These are phyloP conservation scores for Beauveria pseudobassiana DNA, from an alignment of 2,329 filamentous ascomycete species.

Conservation along the genomic window DNA sequence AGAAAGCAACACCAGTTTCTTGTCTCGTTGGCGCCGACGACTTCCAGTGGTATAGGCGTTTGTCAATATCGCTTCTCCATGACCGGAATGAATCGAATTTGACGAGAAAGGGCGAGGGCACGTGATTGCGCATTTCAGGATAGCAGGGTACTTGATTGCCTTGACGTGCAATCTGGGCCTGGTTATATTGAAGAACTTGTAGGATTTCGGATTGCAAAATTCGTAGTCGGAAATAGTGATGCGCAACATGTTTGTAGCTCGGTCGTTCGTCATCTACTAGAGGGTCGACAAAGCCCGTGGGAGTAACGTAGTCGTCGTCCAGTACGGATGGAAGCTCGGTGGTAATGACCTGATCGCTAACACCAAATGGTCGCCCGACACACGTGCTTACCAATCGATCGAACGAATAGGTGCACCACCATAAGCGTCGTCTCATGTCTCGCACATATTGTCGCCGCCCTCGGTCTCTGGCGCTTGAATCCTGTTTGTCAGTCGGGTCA, in stretches of 20 bases:
- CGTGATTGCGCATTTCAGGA: conserved; percentile 66
- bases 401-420: conserved; percentile 96
- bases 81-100: conserved; percentile 78
- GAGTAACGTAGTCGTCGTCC: conserved; percentile 83
- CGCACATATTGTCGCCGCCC: conserved; percentile 74
- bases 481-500: conserved; percentile 16
- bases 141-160: conserved; percentile 57
- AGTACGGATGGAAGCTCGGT: conserved; percentile 87
- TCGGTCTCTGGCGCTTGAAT: conserved; percentile 39
- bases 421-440: conserved; percentile 77
- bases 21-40: conserved; percentile 66
- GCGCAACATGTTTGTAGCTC: conserved; percentile 83
- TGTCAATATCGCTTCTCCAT: conserved; percentile 84
- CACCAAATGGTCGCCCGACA: conserved; percentile 86
- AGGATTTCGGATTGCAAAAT: conserved; percentile 90
- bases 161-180: conserved; percentile 69
- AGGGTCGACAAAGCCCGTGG: conserved; percentile 61
- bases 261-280: conserved; percentile 51
- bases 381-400: conserved; percentile 93
- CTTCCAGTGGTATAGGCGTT: conserved; percentile 79
- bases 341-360: conserved; percentile 93
- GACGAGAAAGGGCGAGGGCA: conserved; percentile 78
- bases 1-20: conserved; percentile 83
- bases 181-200: conserved; percentile 87
- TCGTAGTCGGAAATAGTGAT: conserved; percentile 86